Percentiles rank a stretch among this genome's conserved stretches.
Conservation (phyloP, 345 rosid species). For the Rhodamnia rubescens region DNA sequence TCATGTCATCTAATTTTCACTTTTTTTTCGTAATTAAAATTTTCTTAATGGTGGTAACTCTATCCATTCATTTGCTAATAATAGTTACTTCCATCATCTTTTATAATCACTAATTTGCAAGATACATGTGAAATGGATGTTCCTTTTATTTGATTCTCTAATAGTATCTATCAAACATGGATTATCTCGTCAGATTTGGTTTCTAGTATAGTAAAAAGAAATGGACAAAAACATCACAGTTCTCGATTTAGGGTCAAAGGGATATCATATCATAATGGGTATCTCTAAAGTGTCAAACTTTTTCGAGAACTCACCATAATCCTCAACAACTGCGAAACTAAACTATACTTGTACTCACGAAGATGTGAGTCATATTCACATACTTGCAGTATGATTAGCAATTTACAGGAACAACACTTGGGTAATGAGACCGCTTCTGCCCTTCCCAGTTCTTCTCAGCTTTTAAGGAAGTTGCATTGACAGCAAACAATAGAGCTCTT, state of each 20-base stretch:
- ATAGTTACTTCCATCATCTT: neutral
- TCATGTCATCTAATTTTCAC: rapidly evolving
- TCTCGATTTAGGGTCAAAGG: neutral
- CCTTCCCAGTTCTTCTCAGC: neutral
- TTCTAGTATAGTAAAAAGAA: no score
- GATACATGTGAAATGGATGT: no score
- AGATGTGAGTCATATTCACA: neutral
- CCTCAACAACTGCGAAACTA: neutral
- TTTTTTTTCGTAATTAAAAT: neutral
- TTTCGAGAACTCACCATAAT: neutral
- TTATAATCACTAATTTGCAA: neutral
- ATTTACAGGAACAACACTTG: neutral
- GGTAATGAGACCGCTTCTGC: neutral
- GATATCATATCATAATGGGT: neutral
- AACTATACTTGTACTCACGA: neutral
- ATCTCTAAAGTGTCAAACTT: neutral
- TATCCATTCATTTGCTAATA: neutral
- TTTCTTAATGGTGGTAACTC: neutral
- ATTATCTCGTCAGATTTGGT: neutral
- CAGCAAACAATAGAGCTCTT: neutral
- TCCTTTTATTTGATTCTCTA: neutral
- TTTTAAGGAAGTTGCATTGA: neutral
- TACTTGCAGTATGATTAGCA: neutral
- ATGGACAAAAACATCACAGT: neutral
- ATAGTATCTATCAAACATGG: neutral